These are phyloP conservation scores for Alternaria arbusti DNA, from an alignment of 2,329 filamentous ascomycete genomes.

Conservation along the genomic window DNA sequence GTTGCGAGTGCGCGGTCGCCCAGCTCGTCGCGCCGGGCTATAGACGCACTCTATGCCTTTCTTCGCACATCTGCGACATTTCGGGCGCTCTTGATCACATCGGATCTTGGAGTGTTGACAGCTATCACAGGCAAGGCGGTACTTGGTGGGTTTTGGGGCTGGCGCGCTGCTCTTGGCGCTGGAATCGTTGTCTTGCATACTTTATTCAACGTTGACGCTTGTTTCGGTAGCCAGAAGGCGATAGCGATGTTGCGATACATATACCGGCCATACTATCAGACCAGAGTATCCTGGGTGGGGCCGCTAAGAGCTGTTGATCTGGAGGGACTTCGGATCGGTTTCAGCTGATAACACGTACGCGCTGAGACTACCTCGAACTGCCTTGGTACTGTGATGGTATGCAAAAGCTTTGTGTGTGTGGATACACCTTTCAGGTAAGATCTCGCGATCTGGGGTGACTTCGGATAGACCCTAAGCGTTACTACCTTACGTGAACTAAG, in stretches of 20 bases:
- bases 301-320: neutral
- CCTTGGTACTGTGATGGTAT: neutral
- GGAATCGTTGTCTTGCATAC: slow-evolving; percentile 1
- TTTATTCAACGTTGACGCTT: neutral
- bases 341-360: neutral
- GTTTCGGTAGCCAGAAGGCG: neutral
- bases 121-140: slow-evolving; percentile 12
- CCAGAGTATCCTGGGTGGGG: neutral
- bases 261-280: neutral
- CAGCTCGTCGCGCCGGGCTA: slow-evolving; percentile 8
- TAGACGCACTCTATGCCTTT: slow-evolving; percentile 11
- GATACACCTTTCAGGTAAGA: neutral
- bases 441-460: neutral
- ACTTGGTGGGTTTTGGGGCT: slow-evolving; percentile 5
- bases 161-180: neutral
- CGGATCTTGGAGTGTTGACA: slow-evolving; percentile 12
- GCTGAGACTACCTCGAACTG: neutral
- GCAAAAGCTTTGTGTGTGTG: neutral
- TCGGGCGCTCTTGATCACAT: slow-evolving; percentile 8
- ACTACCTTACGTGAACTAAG: neutral
- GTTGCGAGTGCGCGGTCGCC: slow-evolving; percentile 10
- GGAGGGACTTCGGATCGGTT: neutral
- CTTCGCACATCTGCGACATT: slow-evolving; percentile 15
- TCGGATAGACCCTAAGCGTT: neutral
- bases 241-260: slow-evolving; percentile 1